phyloP scores from a whole-genome alignment of 2,329 filamentous ascomycete species.

The Diaporthe amygdali region DNA sequence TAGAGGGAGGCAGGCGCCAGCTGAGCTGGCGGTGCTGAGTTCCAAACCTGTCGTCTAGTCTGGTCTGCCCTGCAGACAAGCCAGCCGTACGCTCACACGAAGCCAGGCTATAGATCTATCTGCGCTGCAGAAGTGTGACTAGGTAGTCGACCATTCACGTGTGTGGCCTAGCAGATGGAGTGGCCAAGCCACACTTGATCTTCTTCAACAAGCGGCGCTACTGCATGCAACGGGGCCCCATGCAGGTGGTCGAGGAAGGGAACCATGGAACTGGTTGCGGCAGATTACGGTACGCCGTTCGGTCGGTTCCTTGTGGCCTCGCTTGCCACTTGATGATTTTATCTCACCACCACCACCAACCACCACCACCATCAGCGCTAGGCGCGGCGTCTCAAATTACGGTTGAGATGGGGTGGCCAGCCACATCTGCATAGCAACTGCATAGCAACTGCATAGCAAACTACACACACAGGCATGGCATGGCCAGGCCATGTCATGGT shows the following conservation, averaged over 20 bases:
- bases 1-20: neutral
- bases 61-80: too few species aligned
- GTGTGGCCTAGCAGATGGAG: neutral
- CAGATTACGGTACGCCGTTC: slow-evolving; percentile 10
- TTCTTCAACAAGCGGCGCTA: slow-evolving; percentile 6
- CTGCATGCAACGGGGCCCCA: slow-evolving; percentile 14
- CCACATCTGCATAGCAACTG: neutral
- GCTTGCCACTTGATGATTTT: neutral
- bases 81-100: neutral
- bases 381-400: slow-evolving; percentile 6
- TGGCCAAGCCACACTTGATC: slow-evolving; percentile 12
- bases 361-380: neutral
- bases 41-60: neutral
- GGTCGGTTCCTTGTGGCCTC: slow-evolving; percentile 1
- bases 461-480: too few species aligned
- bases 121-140: too few species aligned
- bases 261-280: slow-evolving; percentile 1
- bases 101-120: neutral
- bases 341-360: neutral
- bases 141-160: neutral
- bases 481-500: neutral
- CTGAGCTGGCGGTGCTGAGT: neutral
- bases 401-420: neutral
- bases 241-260: neutral
- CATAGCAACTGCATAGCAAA: too few species aligned